phyloP scores from a whole-genome alignment of 352 stramenopile genomes.

The Globisporangium canariense region DNA sequence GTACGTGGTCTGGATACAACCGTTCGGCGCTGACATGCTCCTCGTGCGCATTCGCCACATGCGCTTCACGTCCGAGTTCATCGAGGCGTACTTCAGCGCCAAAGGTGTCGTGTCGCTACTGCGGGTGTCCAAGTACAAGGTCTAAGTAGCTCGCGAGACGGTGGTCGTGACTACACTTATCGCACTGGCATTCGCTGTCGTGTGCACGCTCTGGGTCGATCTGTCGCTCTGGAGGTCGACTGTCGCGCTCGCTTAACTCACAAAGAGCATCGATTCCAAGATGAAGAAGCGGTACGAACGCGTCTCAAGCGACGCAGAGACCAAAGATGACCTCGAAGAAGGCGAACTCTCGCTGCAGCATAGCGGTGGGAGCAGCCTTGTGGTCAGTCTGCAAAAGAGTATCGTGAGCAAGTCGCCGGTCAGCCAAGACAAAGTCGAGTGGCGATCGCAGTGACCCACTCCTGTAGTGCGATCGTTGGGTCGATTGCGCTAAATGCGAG shows the following conservation, averaged over 20 bases:
- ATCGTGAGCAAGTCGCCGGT: background rate
- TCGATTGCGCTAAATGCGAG: constrained; percentile 36
- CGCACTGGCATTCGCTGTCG: constrained; percentile 21
- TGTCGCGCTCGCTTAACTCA: constrained; percentile 7
- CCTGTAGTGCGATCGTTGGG: constrained; percentile 23
- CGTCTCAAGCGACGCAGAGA: background rate
- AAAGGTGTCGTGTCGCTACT: constrained; percentile 26
- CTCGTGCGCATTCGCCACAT: constrained; percentile 32
- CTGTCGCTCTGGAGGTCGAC: constrained; percentile 29
- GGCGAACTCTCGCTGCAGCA: background rate
- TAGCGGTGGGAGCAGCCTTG: background rate
- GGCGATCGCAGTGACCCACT: constrained; percentile 18
- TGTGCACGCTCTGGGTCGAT: constrained; percentile 22
- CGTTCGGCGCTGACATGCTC: constrained; percentile 34
- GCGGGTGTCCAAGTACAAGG: constrained; percentile 28
- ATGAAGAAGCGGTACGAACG: background rate
- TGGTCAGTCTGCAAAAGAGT: background rate
- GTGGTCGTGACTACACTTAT: constrained; percentile 14
- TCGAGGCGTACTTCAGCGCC: constrained; percentile 26
- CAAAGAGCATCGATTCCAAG: background rate
- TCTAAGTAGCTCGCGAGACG: constrained; percentile 19
- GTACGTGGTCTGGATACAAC: constrained; percentile 22
- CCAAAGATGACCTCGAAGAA: background rate
- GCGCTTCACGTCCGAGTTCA: constrained; percentile 34
- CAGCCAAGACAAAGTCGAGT: constrained; percentile 5